phyloP scores from a whole-genome alignment of 352 stramenopile genomes.

The Phytophthora capsici region DNA sequence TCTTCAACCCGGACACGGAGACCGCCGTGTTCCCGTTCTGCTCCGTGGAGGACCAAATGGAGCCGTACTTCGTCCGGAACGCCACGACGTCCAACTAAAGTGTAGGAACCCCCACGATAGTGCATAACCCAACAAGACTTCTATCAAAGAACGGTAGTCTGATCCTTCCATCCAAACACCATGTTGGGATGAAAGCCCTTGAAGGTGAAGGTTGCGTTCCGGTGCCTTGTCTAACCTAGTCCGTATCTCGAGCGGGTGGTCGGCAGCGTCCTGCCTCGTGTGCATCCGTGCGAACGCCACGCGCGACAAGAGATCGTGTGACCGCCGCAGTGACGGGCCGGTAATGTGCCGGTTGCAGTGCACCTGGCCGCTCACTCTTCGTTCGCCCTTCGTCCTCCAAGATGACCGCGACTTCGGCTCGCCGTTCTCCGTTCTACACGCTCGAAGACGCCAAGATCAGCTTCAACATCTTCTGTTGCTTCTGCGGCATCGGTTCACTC shows the following conservation, averaged over 20 bases:
- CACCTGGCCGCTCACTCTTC: conserved; percentile 22
- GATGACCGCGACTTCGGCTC: conserved; percentile 14
- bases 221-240: conserved; percentile 29
- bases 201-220: conserved; percentile 12
- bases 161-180: conserved; percentile 14
- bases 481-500: conserved; percentile 73
- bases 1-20: conserved; percentile 35
- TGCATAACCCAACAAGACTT: conserved; percentile 35
- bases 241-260: conserved; percentile 34
- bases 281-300: conserved; percentile 17
- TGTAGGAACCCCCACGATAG: conserved; percentile 16
- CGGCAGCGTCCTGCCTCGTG: conserved; percentile 18
- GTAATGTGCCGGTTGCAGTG: no score
- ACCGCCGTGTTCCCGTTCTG: conserved; percentile 39
- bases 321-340: no score
- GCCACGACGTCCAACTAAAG: conserved; percentile 26
- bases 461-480: conserved; percentile 72
- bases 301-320: conserved; percentile 25
- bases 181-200: conserved; percentile 20
- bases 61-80: conserved; percentile 36
- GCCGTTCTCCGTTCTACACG: conserved; percentile 41
- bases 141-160: conserved; percentile 20
- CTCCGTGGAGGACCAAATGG: conserved; percentile 32
- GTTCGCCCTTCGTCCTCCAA: conserved; percentile 7
- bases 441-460: conserved; percentile 62